Percentiles rank a stretch among this genome's conserved stretches.
Conservation (phyloP, 495 filamentous ascomycete genomes). For the Aspergillus taichungensis region DNA sequence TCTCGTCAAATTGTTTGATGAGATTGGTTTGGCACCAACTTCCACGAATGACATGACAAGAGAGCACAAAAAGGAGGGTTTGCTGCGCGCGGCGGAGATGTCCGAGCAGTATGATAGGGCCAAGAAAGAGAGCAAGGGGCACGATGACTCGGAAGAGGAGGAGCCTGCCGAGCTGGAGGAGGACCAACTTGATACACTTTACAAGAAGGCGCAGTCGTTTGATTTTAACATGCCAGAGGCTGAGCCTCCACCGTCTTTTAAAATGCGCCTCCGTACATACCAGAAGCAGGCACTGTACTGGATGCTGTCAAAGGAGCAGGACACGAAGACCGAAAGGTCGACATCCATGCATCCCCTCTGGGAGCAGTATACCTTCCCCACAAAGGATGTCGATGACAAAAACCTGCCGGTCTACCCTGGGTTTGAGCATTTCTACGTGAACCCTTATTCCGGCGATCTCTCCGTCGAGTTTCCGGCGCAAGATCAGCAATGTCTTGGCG, state of each 20-base stretch:
- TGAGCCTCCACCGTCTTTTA: slow-evolving; percentile 72
- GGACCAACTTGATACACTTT: slow-evolving; percentile 87
- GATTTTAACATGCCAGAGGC: slow-evolving; percentile 87
- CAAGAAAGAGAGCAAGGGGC: slow-evolving; percentile 44
- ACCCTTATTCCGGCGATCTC: slow-evolving; percentile 91
- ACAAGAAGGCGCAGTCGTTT: slow-evolving; percentile 93
- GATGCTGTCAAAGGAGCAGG: slow-evolving; percentile 90
- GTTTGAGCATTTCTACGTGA: slow-evolving; percentile 79
- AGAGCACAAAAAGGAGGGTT: slow-evolving; percentile 68
- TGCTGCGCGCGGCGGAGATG: slow-evolving; percentile 79
- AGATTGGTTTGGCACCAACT: slow-evolving; percentile 73
- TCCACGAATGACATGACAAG: slow-evolving; percentile 64
- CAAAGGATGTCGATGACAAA: slow-evolving; percentile 77
- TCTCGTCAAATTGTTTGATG: slow-evolving; percentile 79
- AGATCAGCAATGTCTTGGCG: slow-evolving; percentile 89
- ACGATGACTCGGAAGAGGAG: slow-evolving; percentile 55
- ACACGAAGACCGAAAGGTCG: slow-evolving; percentile 53
- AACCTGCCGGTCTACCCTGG: slow-evolving; percentile 53
- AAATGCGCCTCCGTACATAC: slow-evolving; percentile 78
- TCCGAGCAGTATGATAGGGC: slow-evolving; percentile 69
- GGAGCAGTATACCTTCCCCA: slow-evolving; percentile 91
- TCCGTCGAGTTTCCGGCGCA: slow-evolving; percentile 89
- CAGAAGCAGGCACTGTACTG: slow-evolving; percentile 92
- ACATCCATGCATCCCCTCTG: slow-evolving; percentile 94
- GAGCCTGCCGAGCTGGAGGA: slow-evolving; percentile 88